These are phyloP conservation scores for Alternaria sp. DNA, from an alignment of 2,329 filamentous ascomycete species.

Conservation along the genomic window DNA sequence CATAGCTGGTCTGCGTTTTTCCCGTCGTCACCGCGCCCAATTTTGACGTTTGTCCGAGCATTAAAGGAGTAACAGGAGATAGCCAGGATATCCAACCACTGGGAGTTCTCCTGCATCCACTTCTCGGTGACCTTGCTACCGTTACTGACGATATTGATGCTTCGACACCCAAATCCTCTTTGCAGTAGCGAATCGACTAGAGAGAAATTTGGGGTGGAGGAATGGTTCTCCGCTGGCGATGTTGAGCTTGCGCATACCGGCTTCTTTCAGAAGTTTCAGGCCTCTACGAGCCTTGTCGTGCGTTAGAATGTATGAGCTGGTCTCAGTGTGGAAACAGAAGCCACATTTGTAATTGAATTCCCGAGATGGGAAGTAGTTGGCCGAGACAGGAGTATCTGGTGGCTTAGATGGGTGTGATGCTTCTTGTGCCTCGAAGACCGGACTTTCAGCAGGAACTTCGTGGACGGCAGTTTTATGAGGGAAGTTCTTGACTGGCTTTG, in stretches of 20 bases:
- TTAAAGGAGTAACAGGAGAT: constrained; percentile 12
- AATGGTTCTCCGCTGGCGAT: constrained; percentile 12
- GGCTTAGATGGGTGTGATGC: constrained; percentile 2
- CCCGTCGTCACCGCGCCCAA: constrained; percentile 9
- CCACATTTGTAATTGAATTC: not conserved
- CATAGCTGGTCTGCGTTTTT: constrained; percentile 1
- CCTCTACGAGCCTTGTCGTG: not conserved
- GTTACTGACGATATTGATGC: constrained; percentile 13
- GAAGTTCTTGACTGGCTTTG: not conserved
- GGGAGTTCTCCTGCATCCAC: constrained; percentile 7
- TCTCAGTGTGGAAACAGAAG: constrained; percentile 7
- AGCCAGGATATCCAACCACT: constrained; percentile 12
- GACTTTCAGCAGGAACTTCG: not conserved
- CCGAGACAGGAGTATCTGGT: constrained; percentile 4
- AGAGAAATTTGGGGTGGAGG: constrained; percentile 8
- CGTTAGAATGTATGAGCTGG: not conserved
- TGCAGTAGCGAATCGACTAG: constrained; percentile 8
- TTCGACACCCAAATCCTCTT: constrained; percentile 8
- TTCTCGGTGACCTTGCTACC: constrained; percentile 3
- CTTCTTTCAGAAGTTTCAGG: constrained; percentile 6
- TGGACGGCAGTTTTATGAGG: too few relatives aligned
- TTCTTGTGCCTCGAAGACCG: not conserved
- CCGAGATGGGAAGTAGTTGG: not conserved
- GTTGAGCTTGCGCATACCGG: constrained; percentile 15
- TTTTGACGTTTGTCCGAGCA: constrained; percentile 8